Evolutionary conservation across 2,329 filamentous ascomycete species (phyloP), one percentile per base, ranked within the genome.

Genomic region (Botryotinia calthae): DNA sequence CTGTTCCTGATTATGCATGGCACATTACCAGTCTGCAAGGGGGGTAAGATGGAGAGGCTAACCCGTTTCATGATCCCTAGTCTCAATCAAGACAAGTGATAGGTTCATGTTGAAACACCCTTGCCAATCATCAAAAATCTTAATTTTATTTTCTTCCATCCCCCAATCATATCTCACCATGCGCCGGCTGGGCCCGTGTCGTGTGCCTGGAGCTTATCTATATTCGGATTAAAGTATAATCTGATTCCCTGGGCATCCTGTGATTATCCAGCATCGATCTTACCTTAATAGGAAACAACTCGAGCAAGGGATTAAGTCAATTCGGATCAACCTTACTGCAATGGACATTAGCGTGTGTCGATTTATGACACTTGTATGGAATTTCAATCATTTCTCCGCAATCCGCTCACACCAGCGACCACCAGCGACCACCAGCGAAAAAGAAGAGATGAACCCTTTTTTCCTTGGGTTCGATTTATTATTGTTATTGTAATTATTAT

Each of bases 361-460:
- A 37, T 1, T 18, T 22, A 44, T 44, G 25, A 51, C 25, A 6
- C 25, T 51, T 14, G 31, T 10, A 14, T 40, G 22, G 31, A 51
- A 28, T 42, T 44, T 28, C 1, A 20, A 51, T 40, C 16, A 22
- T 67, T 40, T 67, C 64, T 67, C 64, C 64, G 64, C 64, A 54
- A 67, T 67, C 46, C 64, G n/a, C 34, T 22, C 31, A 3, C 34
- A 31, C 7, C 10, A 20, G 34, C 7, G 8, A 4, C 4, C 37
- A 42, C 40, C 40, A 18, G 28, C 54, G 20, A 56, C 20, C 37
- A 62, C 7, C 25, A n/a, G 14, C 25, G 48, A 40, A 46, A 51
- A 66, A 66, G 46, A 66, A 66, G 64, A 66, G 46, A 66, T 25
- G 64, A 66, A 66, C 64, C 64, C 31, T 66, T 66, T 66, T 66